Conservation (phyloP, 2,329 filamentous ascomycete species). For the Graphilbum sp. region DNA sequence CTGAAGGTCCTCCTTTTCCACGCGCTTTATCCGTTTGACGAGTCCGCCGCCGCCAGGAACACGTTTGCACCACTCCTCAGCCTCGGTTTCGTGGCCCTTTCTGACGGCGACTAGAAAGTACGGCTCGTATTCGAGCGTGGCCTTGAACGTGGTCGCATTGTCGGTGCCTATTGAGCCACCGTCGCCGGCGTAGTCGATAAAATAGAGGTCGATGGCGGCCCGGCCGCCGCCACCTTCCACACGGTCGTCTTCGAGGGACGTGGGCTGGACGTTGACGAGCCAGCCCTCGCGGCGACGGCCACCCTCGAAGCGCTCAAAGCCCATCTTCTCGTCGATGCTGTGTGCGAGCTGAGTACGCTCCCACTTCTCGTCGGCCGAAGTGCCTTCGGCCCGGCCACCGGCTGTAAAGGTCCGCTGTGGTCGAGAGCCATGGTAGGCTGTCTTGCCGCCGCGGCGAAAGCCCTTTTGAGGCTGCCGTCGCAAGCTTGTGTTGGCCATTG, state of each 20-base stretch:
- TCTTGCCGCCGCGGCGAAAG: conserved; percentile 48
- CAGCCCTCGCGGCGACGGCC: conserved; percentile 70
- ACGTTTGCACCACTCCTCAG: conserved; percentile 85
- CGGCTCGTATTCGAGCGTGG: conserved; percentile 88
- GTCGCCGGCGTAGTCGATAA: conserved; percentile 68
- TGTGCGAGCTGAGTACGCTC: conserved; percentile 73
- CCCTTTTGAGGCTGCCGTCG: conserved; percentile 43
- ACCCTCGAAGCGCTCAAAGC: conserved; percentile 80
- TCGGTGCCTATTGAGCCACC: conserved; percentile 63
- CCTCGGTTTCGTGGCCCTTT: conserved; percentile 75
- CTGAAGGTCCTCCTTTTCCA: conserved; percentile 84
- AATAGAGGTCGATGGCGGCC: conserved; percentile 91
- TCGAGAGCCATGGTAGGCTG: conserved; percentile 52
- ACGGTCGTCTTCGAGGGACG: conserved; percentile 71
- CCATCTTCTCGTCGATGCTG: conserved; percentile 87
- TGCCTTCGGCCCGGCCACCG: conserved; percentile 64
- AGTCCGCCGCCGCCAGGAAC: conserved; percentile 62
- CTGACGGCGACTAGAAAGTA: conserved; percentile 91
- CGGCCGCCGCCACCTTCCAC: conserved; percentile 72
- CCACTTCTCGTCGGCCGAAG: conserved; percentile 82
- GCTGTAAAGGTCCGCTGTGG: conserved; percentile 61
- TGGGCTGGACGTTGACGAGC: conserved; percentile 91
- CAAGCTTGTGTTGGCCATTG: conserved; percentile 44
- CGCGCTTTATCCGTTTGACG: conserved; percentile 57
- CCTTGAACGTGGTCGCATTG: conserved; percentile 81